Evolutionary conservation across 1,284 basidiomycete genomes (phyloP).

Genomic region (Porodaedalea pini): DNA sequence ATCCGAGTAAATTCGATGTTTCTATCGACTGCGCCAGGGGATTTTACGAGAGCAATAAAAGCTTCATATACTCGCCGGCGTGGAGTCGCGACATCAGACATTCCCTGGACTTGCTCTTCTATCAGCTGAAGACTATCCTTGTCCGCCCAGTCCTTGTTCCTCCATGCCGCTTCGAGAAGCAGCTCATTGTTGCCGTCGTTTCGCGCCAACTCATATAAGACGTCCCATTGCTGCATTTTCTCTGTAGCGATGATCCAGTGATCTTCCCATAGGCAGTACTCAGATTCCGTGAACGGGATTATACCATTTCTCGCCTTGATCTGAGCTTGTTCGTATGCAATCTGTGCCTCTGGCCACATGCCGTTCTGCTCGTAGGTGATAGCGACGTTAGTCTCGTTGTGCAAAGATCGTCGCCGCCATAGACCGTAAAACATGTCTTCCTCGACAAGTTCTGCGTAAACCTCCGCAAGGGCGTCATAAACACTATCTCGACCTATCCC

Average conservation of each 20-base stretch:
- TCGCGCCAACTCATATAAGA: conserved; percentile 88
- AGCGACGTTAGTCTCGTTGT: conserved; percentile 88
- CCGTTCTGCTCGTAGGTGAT: conserved; percentile 96
- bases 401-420: conserved; percentile 87
- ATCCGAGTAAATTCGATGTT: conserved; percentile 81
- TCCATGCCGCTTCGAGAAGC: conserved; percentile 94
- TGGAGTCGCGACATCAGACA: conserved; percentile 88
- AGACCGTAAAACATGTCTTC: conserved; percentile 98
- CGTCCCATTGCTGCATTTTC: conserved; percentile 98
- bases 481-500: conserved; percentile 78
- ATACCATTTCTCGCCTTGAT: conserved; percentile 79
- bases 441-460: conserved; percentile 94
- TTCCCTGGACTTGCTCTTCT: conserved; percentile 80
- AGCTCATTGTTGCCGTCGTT: conserved; percentile 91
- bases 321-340: conserved; percentile 89
- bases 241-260: conserved; percentile 97
- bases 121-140: conserved; percentile 74
- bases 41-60: conserved; percentile 81
- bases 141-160: conserved; percentile 88
- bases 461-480: conserved; percentile 89
- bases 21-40: conserved; percentile 63
- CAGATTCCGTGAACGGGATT: conserved; percentile 91
- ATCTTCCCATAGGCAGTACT: conserved; percentile 99
- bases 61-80: conserved; percentile 95
- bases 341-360: conserved; percentile 92